Percentiles rank a stretch among this genome's conserved stretches.
Evolutionary conservation across 1,284 basidiomycete genomes (phyloP).

Genomic region (Ustilago curta): DNA sequence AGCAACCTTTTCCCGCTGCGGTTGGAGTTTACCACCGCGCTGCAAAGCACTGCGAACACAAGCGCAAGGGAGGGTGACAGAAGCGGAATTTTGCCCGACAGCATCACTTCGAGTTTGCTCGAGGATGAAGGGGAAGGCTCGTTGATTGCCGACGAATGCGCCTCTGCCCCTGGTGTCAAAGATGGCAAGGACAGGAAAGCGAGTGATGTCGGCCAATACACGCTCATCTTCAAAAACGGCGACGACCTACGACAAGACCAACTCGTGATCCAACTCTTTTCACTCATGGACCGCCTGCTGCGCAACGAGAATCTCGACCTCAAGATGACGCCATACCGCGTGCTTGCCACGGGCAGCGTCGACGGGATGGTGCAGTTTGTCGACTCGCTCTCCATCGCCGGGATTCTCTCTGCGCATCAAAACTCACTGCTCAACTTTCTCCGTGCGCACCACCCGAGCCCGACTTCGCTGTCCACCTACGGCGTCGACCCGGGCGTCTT

Average conservation of each 20-base stretch:
- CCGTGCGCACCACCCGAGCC: conserved; percentile 85
- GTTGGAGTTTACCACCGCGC: conserved; percentile 77
- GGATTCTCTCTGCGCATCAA: conserved; percentile 78
- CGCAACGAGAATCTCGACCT: conserved; percentile 95
- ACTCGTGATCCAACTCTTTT: conserved; percentile 95
- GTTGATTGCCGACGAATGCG: conserved; percentile 13
- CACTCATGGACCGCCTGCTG: conserved; percentile 93
- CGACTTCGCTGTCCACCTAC: conserved; percentile 89
- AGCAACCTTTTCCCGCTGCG: conserved; percentile 93
- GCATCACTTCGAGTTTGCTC: conserved; percentile 38
- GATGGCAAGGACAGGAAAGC: conserved; percentile 16
- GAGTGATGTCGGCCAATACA: conserved; percentile 72
- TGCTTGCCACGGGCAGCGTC: conserved; percentile 88
- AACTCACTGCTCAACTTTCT: conserved; percentile 92
- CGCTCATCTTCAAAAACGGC: conserved; percentile 98
- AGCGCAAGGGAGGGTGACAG: conserved; percentile 3
- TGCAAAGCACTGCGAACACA: background rate
- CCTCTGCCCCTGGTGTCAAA: background rate
- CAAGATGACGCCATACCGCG: conserved; percentile 90
- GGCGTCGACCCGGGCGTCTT: conserved; percentile 91
- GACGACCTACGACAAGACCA: conserved; percentile 99
- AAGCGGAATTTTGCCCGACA: conserved; percentile 24
- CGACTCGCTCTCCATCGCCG: conserved; percentile 91
- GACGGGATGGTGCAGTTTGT: conserved; percentile 98
- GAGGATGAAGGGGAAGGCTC: conserved; percentile 21